Evolutionary conservation across 495 filamentous ascomycete genomes (phyloP).

Genomic region (Lophiostoma macrostomum): DNA sequence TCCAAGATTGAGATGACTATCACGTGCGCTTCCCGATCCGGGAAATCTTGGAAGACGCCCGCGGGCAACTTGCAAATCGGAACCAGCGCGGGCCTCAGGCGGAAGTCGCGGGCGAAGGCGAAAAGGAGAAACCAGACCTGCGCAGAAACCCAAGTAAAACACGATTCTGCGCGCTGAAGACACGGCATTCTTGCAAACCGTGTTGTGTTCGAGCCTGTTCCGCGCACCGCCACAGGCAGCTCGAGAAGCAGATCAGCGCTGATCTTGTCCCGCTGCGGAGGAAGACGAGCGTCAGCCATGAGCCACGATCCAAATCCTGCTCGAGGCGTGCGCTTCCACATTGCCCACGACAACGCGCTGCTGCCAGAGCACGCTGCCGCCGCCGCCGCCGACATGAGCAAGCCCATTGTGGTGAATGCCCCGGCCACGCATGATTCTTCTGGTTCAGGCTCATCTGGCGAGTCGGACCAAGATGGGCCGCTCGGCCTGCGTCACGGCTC

Average conservation of each 20-base stretch:
- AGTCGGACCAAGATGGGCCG: conserved; percentile 24
- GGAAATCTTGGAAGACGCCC: too few relatives aligned
- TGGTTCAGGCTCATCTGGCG: conserved; percentile 30
- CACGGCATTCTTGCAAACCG: too few relatives aligned
- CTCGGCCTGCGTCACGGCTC: conserved; percentile 15
- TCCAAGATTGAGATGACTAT: too few relatives aligned
- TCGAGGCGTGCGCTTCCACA: conserved; percentile 21
- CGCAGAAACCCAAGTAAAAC: too few relatives aligned
- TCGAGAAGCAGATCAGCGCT: conserved; percentile 3
- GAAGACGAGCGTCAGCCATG: neutral
- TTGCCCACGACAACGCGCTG: conserved; percentile 9
- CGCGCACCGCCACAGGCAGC: conserved; percentile 13
- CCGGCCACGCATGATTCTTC: conserved; percentile 12
- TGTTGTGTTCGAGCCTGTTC: too few relatives aligned
- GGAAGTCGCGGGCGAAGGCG: too few relatives aligned
- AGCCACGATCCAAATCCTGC: neutral
- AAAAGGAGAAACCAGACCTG: too few relatives aligned
- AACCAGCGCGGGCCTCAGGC: too few relatives aligned
- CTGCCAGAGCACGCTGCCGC: conserved; percentile 8
- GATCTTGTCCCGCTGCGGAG: conserved; percentile 14
- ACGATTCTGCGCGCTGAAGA: too few relatives aligned
- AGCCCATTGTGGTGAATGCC: conserved; percentile 21
- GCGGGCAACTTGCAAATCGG: too few relatives aligned
- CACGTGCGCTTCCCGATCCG: too few relatives aligned
- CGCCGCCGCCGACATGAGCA: conserved; percentile 16